phyloP scores from a whole-genome alignment of 805 yeast genomes.

The Vanderwaltozyma verrucispora region DNA sequence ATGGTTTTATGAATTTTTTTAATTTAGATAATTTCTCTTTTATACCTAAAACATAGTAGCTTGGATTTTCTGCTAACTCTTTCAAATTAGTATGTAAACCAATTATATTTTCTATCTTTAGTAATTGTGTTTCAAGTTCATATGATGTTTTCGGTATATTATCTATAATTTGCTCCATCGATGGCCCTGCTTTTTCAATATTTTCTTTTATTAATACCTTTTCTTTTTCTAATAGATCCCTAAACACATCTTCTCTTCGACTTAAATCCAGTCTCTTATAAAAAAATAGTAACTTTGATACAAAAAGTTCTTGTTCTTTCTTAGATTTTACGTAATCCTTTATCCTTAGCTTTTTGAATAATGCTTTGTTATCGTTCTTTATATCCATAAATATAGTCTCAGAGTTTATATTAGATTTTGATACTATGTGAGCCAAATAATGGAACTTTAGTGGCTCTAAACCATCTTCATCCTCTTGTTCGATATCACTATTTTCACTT shows the following conservation, averaged over 20 bases:
- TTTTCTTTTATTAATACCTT: conserved; percentile 1
- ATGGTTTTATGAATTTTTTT: background rate
- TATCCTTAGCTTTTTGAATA: conserved; percentile 18
- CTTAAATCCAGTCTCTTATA: conserved; percentile 16
- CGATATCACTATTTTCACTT: too few relatives aligned
- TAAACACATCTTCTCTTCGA: conserved; percentile 13
- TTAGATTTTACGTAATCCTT: conserved; percentile 14
- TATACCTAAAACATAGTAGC: conserved; percentile 21
- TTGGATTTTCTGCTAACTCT: conserved; percentile 8
- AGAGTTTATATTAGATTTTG: conserved; percentile 13
- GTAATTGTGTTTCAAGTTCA: conserved; percentile 16
- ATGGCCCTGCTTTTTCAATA: conserved; percentile 2
- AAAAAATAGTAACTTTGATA: conserved; percentile 19
- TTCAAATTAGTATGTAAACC: conserved; percentile 6
- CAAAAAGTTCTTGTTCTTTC: conserved; percentile 17
- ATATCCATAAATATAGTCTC: conserved; percentile 21
- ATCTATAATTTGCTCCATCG: too few relatives aligned
- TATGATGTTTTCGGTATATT: conserved; percentile 3
- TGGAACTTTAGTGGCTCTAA: conserved; percentile 24
- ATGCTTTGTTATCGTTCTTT: conserved; percentile 11
- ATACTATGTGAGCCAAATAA: conserved; percentile 25
- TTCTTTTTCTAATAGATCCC: conserved; percentile 5
- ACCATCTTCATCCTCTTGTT: conserved; percentile 8
- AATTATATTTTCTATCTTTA: conserved; percentile 15
- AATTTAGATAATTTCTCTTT: conserved; percentile 14